Evolutionary conservation across 441 rosid genomes (phyloP).

Genomic region (Gossypium davidsonii): DNA sequence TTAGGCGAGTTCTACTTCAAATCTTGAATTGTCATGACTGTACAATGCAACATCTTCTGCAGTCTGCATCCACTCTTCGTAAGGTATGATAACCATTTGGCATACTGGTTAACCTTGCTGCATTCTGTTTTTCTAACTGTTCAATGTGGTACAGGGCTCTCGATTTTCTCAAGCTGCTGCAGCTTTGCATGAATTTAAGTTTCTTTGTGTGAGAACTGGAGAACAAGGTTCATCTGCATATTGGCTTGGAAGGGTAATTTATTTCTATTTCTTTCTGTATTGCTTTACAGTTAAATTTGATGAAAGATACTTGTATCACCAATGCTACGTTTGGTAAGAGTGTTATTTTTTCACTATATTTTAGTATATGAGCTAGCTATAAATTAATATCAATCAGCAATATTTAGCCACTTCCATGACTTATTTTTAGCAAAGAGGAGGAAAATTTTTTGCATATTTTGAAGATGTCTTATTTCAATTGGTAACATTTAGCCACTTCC

Average conservation of each 20-base stretch:
- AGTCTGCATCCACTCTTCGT: constrained; percentile 84
- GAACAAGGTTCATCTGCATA: constrained; percentile 45
- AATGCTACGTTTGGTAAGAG: no score
- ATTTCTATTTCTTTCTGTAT: background rate
- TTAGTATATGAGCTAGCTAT: no score
- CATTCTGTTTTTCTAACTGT: constrained; percentile 17
- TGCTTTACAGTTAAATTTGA: background rate
- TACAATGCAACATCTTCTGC: constrained; percentile 73
- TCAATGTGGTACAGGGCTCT: constrained; percentile 53
- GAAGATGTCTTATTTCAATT: no score
- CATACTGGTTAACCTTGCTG: constrained; percentile 10
- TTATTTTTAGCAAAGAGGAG: no score
- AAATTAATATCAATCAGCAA: no score
- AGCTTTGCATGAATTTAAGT: constrained; percentile 80
- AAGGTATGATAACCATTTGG: constrained; percentile 48
- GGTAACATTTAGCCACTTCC: no score
- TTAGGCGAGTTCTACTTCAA: constrained; percentile 83
- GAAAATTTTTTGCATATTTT: no score
- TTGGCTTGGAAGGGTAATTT: constrained; percentile 86
- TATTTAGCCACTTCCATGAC: no score
- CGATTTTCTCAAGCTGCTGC: constrained; percentile 90
- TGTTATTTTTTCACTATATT: no score
- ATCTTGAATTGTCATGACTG: constrained; percentile 63
- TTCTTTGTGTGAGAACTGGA: constrained; percentile 42
- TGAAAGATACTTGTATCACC: background rate